Evolutionary conservation across 2,329 filamentous ascomycete species (phyloP).

Genomic region (Elsinoe batatas): DNA sequence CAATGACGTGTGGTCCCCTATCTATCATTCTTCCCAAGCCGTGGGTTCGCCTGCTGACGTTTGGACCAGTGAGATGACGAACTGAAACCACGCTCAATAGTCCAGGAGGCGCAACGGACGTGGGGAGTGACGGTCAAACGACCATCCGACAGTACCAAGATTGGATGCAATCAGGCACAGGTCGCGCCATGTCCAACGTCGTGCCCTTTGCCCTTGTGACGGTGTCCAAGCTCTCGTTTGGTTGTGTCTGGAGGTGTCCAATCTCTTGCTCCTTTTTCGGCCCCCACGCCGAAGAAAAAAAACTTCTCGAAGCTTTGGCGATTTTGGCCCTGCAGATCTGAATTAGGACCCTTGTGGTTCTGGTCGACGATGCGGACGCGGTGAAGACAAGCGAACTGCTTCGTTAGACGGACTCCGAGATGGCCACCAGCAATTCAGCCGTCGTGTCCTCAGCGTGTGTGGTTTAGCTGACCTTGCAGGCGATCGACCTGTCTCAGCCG

Average conservation of each 20-base stretch:
- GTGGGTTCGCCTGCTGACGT: neutral
- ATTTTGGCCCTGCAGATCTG: neutral
- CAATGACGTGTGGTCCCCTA: slow-evolving; percentile 3
- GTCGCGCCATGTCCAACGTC: neutral
- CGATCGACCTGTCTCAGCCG: no score
- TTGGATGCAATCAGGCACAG: neutral
- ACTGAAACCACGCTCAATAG: neutral
- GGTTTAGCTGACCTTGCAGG: no score
- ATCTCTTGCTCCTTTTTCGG: neutral
- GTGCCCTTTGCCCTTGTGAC: neutral
- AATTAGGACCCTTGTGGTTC: neutral
- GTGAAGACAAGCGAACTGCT: neutral
- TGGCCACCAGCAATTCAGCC: no score
- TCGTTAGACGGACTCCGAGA: no score
- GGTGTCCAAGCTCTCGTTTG: neutral
- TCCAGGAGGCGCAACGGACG: neutral
- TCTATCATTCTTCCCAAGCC: neutral
- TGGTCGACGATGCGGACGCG: neutral
- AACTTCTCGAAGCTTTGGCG: neutral
- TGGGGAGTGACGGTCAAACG: neutral
- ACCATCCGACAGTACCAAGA: neutral
- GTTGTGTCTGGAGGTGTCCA: neutral
- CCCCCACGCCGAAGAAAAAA: neutral
- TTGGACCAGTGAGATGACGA: slow-evolving; percentile 1
- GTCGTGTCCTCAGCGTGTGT: no score